phyloP scores from a whole-genome alignment of 176 grass and related monocot genomes.

The Rhipidocladum racemiflorum region DNA sequence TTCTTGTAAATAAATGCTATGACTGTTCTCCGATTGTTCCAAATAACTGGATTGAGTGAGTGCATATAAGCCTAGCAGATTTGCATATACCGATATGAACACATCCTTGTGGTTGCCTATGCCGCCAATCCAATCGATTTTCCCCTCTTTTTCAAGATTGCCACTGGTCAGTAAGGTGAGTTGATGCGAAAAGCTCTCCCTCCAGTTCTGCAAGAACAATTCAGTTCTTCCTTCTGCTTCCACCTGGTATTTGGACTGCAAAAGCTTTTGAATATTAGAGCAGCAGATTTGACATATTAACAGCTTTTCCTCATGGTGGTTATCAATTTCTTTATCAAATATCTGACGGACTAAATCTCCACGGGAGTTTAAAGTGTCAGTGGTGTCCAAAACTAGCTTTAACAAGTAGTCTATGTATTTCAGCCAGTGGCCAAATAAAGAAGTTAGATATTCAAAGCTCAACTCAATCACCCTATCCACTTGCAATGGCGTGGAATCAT shows the following conservation, averaged over 20 bases:
- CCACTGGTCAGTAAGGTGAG: constrained; percentile 52
- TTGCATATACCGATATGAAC: constrained; percentile 71
- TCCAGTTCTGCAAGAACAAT: constrained; percentile 57
- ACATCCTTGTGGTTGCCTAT: constrained; percentile 94
- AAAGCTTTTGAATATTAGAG: constrained; percentile 68
- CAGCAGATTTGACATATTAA: constrained; percentile 93
- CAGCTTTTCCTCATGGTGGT: constrained; percentile 92
- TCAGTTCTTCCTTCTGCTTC: constrained; percentile 29
- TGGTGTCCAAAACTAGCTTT: constrained; percentile 56
- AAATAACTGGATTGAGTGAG: constrained; percentile 34
- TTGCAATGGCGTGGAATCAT: constrained; percentile 68
- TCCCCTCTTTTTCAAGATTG: constrained; percentile 60
- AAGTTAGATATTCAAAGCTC: constrained; percentile 80
- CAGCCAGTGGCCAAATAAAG: constrained; percentile 66
- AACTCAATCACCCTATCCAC: constrained; percentile 89
- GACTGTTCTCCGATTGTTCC: constrained; percentile 20
- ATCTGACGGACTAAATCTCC: constrained; percentile 85
- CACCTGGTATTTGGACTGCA: constrained; percentile 38
- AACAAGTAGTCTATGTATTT: constrained; percentile 69
- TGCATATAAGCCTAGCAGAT: constrained; percentile 69
- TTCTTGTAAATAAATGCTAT: constrained; percentile 42
- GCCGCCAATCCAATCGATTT: constrained; percentile 79
- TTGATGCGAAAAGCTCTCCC: constrained; percentile 53
- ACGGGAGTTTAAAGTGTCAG: constrained; percentile 48
- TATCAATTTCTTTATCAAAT: constrained; percentile 99